Evolutionary conservation across 768 basidiomycete species (phyloP).

Genomic region (Galerina marginata): DNA sequence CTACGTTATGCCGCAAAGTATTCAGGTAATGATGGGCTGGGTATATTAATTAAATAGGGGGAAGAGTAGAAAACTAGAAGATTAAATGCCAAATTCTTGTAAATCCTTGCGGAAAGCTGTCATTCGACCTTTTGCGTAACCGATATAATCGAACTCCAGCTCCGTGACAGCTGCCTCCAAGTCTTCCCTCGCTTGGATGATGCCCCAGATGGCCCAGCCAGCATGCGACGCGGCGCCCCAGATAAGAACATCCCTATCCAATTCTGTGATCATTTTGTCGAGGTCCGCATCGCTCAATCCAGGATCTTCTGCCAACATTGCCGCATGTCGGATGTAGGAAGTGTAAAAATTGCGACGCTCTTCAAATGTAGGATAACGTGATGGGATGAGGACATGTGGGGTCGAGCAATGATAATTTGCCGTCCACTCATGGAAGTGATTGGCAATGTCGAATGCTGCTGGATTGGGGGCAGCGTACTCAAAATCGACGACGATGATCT

Average conservation of each 20-base stretch:
- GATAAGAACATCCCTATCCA: slow-evolving; percentile 80
- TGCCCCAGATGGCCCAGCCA: slow-evolving; percentile 95
- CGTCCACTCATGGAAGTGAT: slow-evolving; percentile 98
- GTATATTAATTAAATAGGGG: background rate
- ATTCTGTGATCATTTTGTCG: slow-evolving; percentile 53
- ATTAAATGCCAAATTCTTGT: slow-evolving; percentile 45
- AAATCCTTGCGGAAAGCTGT: slow-evolving; percentile 64
- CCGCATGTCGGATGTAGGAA: slow-evolving; percentile 73
- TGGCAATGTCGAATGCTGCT: slow-evolving; percentile 93
- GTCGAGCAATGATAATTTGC: slow-evolving; percentile 80
- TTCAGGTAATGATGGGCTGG: too few species aligned
- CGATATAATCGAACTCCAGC: slow-evolving; percentile 90
- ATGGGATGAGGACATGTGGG: slow-evolving; percentile 68
- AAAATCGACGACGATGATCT: slow-evolving; percentile 97
- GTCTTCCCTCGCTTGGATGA: slow-evolving; percentile 87
- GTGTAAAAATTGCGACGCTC: slow-evolving; percentile 86
- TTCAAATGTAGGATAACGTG: slow-evolving; percentile 71
- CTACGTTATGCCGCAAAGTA: too few species aligned
- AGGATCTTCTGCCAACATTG: slow-evolving; percentile 38
- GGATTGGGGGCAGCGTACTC: slow-evolving; percentile 96
- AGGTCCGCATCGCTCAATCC: slow-evolving; percentile 34
- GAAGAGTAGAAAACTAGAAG: background rate
- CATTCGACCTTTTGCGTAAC: slow-evolving; percentile 77
- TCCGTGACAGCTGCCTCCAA: slow-evolving; percentile 60
- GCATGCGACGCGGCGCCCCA: slow-evolving; percentile 94